Evolutionary conservation across 2,329 filamentous ascomycete species (phyloP).

Genomic region (Colletotrichum sp.): DNA sequence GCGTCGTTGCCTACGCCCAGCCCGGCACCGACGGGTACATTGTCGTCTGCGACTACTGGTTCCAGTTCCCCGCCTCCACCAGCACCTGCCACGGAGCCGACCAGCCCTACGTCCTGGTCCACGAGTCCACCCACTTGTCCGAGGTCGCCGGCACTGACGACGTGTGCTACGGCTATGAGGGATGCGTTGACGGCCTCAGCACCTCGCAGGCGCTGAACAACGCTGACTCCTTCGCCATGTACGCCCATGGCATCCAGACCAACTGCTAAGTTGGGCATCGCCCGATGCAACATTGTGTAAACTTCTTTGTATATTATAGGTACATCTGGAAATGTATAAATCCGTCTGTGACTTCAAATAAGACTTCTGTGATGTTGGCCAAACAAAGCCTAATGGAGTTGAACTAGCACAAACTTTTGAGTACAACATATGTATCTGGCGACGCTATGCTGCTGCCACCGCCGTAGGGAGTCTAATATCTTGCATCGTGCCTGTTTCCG

Average conservation of each 20-base stretch:
- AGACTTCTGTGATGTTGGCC: background rate
- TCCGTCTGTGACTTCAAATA: background rate
- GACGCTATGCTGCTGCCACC: accelerated
- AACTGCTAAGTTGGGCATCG: background rate
- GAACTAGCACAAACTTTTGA: background rate
- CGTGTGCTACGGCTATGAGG: conserved; percentile 30
- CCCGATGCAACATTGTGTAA: background rate
- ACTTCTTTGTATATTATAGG: background rate
- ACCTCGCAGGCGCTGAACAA: conserved; percentile 17
- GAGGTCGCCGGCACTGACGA: conserved; percentile 56
- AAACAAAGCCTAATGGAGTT: background rate
- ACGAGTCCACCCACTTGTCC: conserved; percentile 70
- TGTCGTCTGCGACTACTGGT: conserved; percentile 69
- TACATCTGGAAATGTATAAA: background rate
- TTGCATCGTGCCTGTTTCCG: background rate
- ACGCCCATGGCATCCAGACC: conserved; percentile 11
- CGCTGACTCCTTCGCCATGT: conserved; percentile 23
- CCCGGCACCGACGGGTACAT: conserved; percentile 56
- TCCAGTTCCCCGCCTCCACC: conserved; percentile 52
- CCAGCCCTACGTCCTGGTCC: conserved; percentile 67
- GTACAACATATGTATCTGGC: accelerated
- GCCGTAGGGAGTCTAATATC: accelerated
- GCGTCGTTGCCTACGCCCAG: conserved; percentile 66
- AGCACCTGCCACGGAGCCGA: conserved; percentile 54
- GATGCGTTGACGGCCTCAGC: conserved; percentile 7